These are phyloP conservation scores for Fusarium sambucinum DNA, from an alignment of 2,329 filamentous ascomycete species.

Conservation along the genomic window DNA sequence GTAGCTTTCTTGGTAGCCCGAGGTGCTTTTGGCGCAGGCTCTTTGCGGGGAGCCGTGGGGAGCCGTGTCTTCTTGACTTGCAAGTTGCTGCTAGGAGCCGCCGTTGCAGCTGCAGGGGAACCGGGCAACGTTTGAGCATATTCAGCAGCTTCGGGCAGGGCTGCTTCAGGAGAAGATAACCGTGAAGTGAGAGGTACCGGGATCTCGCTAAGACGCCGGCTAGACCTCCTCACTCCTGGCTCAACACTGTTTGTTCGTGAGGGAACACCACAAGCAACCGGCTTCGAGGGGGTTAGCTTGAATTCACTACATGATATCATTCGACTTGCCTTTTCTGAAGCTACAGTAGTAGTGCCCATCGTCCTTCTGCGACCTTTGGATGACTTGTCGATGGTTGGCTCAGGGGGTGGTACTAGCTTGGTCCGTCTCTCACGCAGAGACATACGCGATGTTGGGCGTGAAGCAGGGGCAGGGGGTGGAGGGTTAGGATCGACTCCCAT, in stretches of 20 bases:
- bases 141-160: conserved; percentile 39
- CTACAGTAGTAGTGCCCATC: conserved; percentile 58
- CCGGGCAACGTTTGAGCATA: conserved; percentile 49
- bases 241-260: conserved; percentile 45
- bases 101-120: conserved; percentile 58
- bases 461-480: conserved; percentile 46
- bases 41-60: conserved; percentile 59
- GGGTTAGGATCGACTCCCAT: conserved; percentile 48
- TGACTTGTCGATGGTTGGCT: conserved; percentile 50
- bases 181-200: conserved; percentile 52
- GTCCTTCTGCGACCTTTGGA: conserved; percentile 70
- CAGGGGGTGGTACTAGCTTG: conserved; percentile 66
- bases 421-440: conserved; percentile 79
- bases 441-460: conserved; percentile 70
- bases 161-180: conserved; percentile 19
- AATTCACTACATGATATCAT: neutral
- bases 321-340: conserved; percentile 49
- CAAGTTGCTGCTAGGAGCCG: conserved; percentile 56
- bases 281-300: conserved; percentile 44
- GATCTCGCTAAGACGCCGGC: conserved; percentile 64
- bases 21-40: conserved; percentile 51
- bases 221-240: conserved; percentile 51
- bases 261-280: conserved; percentile 51
- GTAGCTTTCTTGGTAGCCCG: conserved; percentile 55
- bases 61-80: conserved; percentile 71